phyloP scores from a whole-genome alignment of 2,329 filamentous ascomycete species.

The Cyanodermella asteris region DNA sequence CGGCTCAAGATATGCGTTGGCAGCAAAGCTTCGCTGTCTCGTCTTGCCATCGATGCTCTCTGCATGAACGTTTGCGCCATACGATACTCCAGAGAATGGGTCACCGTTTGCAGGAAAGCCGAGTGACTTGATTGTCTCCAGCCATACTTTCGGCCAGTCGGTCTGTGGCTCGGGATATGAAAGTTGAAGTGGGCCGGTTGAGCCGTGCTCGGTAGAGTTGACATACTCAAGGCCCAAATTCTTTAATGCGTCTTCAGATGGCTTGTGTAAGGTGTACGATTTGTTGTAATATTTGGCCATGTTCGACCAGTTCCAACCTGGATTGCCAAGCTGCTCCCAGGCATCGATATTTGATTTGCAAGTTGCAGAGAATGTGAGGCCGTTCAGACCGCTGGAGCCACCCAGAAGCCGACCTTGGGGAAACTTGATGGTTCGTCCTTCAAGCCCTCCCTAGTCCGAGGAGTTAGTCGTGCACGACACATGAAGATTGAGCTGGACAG shows the following conservation, averaged over 20 bases:
- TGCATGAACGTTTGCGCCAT: constrained; percentile 17
- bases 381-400: constrained; percentile 18
- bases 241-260: no score
- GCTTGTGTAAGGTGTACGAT: no score
- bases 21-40: constrained; percentile 13
- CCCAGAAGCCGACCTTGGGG: constrained; percentile 17
- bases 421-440: no score
- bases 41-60: constrained; percentile 13
- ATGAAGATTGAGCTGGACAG: no score
- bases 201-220: no score
- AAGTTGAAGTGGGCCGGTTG: no score
- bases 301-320: constrained; percentile 14
- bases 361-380: constrained; percentile 13
- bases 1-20: constrained; percentile 12
- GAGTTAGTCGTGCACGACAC: no score
- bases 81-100: constrained; percentile 17
- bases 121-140: constrained; percentile 14
- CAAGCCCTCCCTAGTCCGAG: no score
- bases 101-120: constrained; percentile 15
- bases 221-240: no score
- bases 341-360: constrained; percentile 14
- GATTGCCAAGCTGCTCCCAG: constrained; percentile 16
- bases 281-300: constrained; percentile 11
- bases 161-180: constrained; percentile 7
- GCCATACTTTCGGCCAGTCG: constrained; percentile 24